Conservation (phyloP, 345 rosid species). For the Nasturtium officinale region DNA sequence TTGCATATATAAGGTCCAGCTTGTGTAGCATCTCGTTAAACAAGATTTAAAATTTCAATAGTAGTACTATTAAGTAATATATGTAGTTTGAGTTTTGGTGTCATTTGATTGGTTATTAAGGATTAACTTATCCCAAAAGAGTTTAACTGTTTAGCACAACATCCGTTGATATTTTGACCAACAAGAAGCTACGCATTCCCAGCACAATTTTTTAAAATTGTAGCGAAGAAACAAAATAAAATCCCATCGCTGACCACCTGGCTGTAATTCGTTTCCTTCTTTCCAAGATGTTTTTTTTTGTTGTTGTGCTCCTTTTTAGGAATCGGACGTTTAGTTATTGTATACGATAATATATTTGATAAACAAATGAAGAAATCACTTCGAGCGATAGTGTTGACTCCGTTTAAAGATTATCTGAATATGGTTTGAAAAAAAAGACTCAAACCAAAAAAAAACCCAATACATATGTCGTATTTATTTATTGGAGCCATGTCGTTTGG, state of each 20-base stretch:
- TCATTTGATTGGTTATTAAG: background rate
- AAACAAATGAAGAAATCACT: background rate
- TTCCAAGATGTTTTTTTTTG: background rate
- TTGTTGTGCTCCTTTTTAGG: background rate
- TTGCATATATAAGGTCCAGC: background rate
- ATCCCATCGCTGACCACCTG: background rate
- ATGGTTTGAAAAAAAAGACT: background rate
- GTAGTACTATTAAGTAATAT: background rate
- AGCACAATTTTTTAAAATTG: background rate
- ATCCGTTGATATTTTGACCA: background rate
- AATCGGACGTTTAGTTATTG: background rate
- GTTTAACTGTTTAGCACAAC: background rate
- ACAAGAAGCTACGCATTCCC: background rate
- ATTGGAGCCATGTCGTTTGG: conserved; percentile 34
- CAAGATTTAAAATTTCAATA: background rate
- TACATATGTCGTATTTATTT: no score
- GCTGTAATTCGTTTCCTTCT: background rate
- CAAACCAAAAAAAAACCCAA: background rate
- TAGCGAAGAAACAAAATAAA: background rate
- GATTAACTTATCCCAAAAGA: background rate
- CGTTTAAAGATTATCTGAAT: no score
- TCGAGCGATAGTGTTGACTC: no score
- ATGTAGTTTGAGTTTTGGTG: conserved; percentile 11
- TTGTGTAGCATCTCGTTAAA: conserved; percentile 41
- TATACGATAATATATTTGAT: background rate